Evolutionary conservation across 768 basidiomycete genomes (phyloP).

Genomic region (Neoboletus subvelutipes): DNA sequence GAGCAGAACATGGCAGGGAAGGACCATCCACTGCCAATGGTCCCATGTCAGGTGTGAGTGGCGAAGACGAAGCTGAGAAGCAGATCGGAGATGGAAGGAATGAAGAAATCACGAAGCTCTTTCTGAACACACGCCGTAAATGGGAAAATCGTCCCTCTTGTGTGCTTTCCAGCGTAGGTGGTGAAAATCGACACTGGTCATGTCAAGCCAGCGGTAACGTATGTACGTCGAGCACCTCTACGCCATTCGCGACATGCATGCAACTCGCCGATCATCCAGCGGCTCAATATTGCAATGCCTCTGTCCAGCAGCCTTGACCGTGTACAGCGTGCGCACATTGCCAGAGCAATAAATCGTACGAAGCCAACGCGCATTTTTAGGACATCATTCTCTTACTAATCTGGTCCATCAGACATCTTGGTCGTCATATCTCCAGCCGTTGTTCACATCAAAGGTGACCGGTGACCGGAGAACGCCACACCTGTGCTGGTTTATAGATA

Average conservation of each 20-base stretch:
- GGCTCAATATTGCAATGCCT: not conserved
- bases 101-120: not conserved
- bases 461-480: not conserved
- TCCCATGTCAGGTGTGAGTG: constrained; percentile 17
- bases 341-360: not conserved
- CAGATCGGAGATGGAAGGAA: constrained; percentile 25
- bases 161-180: too few relatives aligned
- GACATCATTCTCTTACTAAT: not conserved
- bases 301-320: not conserved
- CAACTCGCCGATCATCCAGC: not conserved
- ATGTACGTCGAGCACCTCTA: not conserved
- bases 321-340: not conserved
- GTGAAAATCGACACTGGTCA: not conserved
- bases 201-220: not conserved
- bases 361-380: not conserved
- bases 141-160: not conserved
- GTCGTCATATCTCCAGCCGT: not conserved
- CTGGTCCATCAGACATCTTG: not conserved
- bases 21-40: constrained; percentile 8
- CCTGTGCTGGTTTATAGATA: not conserved
- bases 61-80: constrained; percentile 24
- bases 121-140: constrained; percentile 5
- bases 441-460: not conserved
- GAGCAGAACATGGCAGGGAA: not conserved
- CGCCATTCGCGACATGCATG: not conserved